A percentile compares a stretch with the other conserved stretches of the same genome.
Evolutionary conservation across 2,329 filamentous ascomycete species (phyloP).

Genomic region (Sordariomycetes sp.): DNA sequence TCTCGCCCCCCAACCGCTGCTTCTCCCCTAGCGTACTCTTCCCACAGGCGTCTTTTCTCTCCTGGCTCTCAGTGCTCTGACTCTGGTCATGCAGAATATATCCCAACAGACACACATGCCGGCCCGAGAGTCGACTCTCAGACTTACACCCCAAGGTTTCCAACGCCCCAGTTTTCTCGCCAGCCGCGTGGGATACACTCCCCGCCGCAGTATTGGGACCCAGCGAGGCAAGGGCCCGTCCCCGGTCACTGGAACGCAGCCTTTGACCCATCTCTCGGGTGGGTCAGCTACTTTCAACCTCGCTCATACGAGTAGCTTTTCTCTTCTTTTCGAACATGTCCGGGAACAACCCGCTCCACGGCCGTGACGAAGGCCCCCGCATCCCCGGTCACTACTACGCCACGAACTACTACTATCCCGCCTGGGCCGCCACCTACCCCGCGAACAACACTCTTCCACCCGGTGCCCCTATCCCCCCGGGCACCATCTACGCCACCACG

Average conservation of each 20-base stretch:
- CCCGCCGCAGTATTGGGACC: conserved; percentile 15
- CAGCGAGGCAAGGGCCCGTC: conserved; percentile 16
- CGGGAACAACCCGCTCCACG: conserved; percentile 20
- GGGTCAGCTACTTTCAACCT: neutral
- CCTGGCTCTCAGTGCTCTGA: neutral
- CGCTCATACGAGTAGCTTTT: neutral
- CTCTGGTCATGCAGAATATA: neutral
- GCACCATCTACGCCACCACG: neutral
- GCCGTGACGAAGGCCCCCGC: conserved; percentile 22
- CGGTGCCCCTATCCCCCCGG: neutral
- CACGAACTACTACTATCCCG: neutral
- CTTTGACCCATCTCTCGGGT: conserved; percentile 16
- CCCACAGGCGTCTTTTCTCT: neutral
- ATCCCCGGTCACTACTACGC: conserved; percentile 12
- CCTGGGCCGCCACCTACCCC: neutral
- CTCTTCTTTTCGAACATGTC: neutral
- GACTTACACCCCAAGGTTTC: neutral
- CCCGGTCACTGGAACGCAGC: conserved; percentile 23
- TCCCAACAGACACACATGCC: neutral
- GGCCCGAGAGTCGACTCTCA: neutral
- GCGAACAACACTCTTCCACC: neutral
- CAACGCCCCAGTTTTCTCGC: neutral
- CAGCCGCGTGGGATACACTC: neutral
- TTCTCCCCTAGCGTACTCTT: neutral
- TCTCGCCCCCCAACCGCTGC: neutral